phyloP scores from a whole-genome alignment of 768 basidiomycete species.

The Lactarius trivialis region DNA sequence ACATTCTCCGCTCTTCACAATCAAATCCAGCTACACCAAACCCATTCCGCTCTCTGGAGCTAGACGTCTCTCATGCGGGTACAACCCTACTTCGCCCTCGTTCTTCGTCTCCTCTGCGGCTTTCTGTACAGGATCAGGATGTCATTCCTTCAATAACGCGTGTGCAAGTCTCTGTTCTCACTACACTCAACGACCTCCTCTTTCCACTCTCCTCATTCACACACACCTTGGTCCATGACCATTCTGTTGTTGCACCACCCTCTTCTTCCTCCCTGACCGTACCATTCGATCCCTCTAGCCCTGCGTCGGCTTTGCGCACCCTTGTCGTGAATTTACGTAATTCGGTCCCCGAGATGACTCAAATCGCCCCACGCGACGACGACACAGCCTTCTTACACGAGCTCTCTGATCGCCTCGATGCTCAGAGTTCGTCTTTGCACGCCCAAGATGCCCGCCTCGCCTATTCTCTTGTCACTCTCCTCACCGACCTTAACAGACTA shows the following conservation, averaged over 20 bases:
- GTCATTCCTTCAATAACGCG: constrained; percentile 65
- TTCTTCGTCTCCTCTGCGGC: background rate
- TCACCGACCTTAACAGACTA: constrained; percentile 61
- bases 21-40: background rate
- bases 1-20: constrained; percentile 5
- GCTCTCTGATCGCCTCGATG: constrained; percentile 48
- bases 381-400: constrained; percentile 55
- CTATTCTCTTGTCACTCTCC: constrained; percentile 59
- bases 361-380: constrained; percentile 34
- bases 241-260: constrained; percentile 44
- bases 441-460: constrained; percentile 56
- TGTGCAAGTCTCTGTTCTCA: constrained; percentile 68
- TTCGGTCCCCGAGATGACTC: constrained; percentile 44
- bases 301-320: constrained; percentile 48
- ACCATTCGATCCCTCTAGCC: constrained; percentile 26
- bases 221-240: constrained; percentile 48
- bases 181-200: constrained; percentile 65
- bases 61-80: background rate
- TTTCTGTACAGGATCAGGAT: constrained; percentile 39
- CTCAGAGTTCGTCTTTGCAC: constrained; percentile 38
- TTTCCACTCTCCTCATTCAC: constrained; percentile 34
- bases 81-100: background rate
- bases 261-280: constrained; percentile 28
- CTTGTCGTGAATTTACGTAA: constrained; percentile 58
- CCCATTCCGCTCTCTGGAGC: background rate